Percentiles rank a stretch among this genome's conserved stretches.
Conservation (phyloP, 208 protist genomes). For the Zelonia costaricensis region DNA sequence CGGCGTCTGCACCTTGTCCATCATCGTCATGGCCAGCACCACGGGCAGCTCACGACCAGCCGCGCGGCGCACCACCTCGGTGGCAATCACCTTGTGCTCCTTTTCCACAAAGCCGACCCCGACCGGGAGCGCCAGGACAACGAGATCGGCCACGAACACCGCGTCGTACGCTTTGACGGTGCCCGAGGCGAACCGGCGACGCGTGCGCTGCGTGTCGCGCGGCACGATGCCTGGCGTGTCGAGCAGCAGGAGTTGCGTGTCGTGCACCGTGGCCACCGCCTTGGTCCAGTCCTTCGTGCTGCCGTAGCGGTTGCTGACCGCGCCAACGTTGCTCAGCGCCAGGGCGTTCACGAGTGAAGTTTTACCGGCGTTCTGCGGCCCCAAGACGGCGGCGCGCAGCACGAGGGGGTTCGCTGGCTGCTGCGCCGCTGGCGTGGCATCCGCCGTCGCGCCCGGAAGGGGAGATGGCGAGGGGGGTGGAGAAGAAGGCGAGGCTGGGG, state of each 20-base stretch:
- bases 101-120: conserved; percentile 86
- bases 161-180: conserved; percentile 83
- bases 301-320: conserved; percentile 80
- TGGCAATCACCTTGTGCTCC: conserved; percentile 72
- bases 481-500: neutral
- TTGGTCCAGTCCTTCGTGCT: conserved; percentile 83
- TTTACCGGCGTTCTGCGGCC: conserved; percentile 88
- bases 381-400: conserved; percentile 68
- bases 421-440: conserved; percentile 1
- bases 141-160: conserved; percentile 77
- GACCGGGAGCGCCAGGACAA: conserved; percentile 73
- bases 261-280: conserved; percentile 83
- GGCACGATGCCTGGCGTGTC: conserved; percentile 83
- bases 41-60: conserved; percentile 76
- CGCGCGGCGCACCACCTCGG: conserved; percentile 74
- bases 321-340: conserved; percentile 77
- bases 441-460: neutral
- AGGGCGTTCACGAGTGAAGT: conserved; percentile 89
- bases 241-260: conserved; percentile 85
- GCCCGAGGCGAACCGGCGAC: conserved; percentile 50
- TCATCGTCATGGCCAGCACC: conserved; percentile 86
- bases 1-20: conserved; percentile 88
- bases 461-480: too few relatives aligned
- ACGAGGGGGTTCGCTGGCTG: conserved; percentile 51
- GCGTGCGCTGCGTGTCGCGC: conserved; percentile 44